Percentiles rank a stretch among this genome's conserved stretches.
These are phyloP conservation scores for Fusarium multiceps DNA, from an alignment of 2,329 filamentous ascomycete species.

Conservation along the genomic window DNA sequence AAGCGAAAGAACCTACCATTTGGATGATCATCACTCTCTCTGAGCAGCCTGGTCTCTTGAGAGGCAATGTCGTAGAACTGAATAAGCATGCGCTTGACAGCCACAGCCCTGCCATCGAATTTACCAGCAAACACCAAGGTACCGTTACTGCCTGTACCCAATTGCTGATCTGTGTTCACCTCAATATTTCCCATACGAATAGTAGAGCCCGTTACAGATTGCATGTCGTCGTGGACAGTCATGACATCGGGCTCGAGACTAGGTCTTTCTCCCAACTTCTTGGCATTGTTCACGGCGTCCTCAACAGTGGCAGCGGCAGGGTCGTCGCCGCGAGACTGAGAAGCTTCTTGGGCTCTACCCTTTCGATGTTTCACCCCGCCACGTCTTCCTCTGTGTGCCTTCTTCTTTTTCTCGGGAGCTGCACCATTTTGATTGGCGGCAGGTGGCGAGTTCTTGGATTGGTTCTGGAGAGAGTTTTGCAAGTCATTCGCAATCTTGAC, in stretches of 20 bases:
- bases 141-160: constrained; percentile 91
- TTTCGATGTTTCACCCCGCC: constrained; percentile 77
- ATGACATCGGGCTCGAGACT: constrained; percentile 71
- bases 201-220: constrained; percentile 68
- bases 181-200: constrained; percentile 72
- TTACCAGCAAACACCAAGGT: constrained; percentile 95
- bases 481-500: constrained; percentile 4
- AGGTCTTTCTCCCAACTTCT: constrained; percentile 65
- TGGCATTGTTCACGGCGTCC: constrained; percentile 69
- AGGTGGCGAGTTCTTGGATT: background rate
- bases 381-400: constrained; percentile 75
- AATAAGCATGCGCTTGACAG: constrained; percentile 95
- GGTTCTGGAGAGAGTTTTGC: background rate
- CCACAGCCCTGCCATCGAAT: constrained; percentile 92
- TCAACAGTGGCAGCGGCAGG: constrained; percentile 63
- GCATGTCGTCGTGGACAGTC: constrained; percentile 67
- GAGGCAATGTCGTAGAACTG: constrained; percentile 96
- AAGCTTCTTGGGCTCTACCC: constrained; percentile 64
- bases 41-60: constrained; percentile 88
- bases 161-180: constrained; percentile 71
- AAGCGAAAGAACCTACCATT: constrained; percentile 67
- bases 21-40: constrained; percentile 94
- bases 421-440: constrained; percentile 19
- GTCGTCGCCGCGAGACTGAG: constrained; percentile 62
- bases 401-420: constrained; percentile 69